Base-by-base conservation (phyloP, 2,329 filamentous ascomycete species). In the Aspergillus fischeri region DNA sequence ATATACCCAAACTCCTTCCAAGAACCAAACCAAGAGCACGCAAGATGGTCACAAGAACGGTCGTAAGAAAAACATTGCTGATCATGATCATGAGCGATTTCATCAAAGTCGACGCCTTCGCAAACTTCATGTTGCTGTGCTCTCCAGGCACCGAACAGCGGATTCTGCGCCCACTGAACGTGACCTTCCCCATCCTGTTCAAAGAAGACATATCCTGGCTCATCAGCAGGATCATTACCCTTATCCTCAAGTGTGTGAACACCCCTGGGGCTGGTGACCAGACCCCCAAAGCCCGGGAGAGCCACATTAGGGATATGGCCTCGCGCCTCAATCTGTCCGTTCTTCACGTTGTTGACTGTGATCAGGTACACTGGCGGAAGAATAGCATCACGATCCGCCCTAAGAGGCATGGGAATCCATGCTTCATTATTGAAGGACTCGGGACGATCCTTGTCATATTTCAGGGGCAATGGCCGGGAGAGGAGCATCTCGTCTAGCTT, bases 141-240 rank as follows among this genome's bases (percentile, higher is more conserved):
- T 55, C 73, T 68, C 75, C 75, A 77, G 27, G 68, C 57, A 3
- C 70, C 69, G 62, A 73, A 77, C 44, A 73, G 61, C 28, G 68
- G 64, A 55, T 74, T 76, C 17, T 61, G 59, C 14, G 64, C 62
- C 68, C 71, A 73, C 52, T 64, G 66, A 14, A 69, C 68, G 38
- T 61, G 65, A 1, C 70, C 68, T 29, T 75, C 67, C 3, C 63
- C 62, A 51, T 75, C 71, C 55, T 66, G 68, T 25, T 75, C 71
- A 56, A 77, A 77, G 55, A 71, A 74, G 4, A 77, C 73, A 65
- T 77, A 77, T 1, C 68, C 74, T 1, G 70, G 71, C 29, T 63
- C 57, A 7, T 65, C 52, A 29, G 60, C 53, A 0, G 49, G 11
- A 4, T 56, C 55, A 20, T 60, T 50, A 1, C 50, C 59, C 8